These are phyloP conservation scores for Orbilia brochopaga DNA, from an alignment of 2,329 filamentous ascomycete species.

Conservation along the genomic window DNA sequence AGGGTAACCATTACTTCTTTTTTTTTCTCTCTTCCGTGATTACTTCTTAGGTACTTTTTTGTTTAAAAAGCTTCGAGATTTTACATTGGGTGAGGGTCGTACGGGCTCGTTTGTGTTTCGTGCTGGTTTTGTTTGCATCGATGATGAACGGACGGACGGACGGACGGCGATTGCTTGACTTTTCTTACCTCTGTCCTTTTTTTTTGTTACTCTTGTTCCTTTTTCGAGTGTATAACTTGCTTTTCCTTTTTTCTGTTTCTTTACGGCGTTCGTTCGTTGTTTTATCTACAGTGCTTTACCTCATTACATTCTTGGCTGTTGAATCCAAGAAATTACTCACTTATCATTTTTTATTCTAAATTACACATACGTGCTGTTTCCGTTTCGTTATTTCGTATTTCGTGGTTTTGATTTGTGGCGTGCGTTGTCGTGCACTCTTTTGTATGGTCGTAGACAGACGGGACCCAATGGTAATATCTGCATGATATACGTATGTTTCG, in stretches of 20 bases:
- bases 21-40: background rate
- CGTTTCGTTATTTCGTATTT: constrained; percentile 18
- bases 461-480: constrained; percentile 50
- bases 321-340: too few relatives aligned
- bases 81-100: too few relatives aligned
- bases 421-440: background rate
- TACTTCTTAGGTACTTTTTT: constrained; percentile 7
- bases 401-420: background rate
- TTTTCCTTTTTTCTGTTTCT: constrained; percentile 28
- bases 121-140: background rate
- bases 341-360: too few relatives aligned
- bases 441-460: constrained; percentile 26
- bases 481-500: background rate
- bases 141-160: background rate
- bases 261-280: background rate
- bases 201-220: background rate
- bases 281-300: constrained; percentile 1
- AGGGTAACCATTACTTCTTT: constrained; percentile 10
- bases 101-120: background rate
- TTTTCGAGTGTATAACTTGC: constrained; percentile 24
- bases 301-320: background rate
- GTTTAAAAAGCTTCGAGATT: background rate
- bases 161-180: background rate
- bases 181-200: background rate
- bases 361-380: background rate